phyloP scores from a whole-genome alignment of 257 asterid genomes.

The Haberlea rhodopensis region DNA sequence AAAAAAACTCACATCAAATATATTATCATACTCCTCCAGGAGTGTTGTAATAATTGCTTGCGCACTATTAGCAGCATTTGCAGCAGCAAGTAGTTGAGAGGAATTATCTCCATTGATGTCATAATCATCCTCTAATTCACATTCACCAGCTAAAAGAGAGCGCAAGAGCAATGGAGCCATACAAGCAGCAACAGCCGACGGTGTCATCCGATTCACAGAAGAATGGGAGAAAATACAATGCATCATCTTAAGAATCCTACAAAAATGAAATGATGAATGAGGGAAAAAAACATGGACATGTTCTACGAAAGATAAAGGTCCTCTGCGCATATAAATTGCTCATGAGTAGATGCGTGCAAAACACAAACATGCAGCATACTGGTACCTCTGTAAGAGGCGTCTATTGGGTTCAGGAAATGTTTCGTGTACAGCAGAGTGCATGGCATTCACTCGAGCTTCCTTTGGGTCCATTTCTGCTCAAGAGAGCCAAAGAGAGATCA shows the following conservation, averaged over 20 bases:
- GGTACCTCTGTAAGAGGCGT: conserved; percentile 86
- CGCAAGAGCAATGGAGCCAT: conserved; percentile 98
- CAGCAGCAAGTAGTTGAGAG: conserved; percentile 92
- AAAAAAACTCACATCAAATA: no score
- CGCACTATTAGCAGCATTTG: conserved; percentile 87
- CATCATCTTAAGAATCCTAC: conserved; percentile 87
- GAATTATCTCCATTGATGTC: conserved; percentile 78
- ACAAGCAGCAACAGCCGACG: conserved; percentile 94
- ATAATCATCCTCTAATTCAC: conserved; percentile 79
- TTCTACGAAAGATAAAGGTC: conserved; percentile 22
- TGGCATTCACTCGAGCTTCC: conserved; percentile 75
- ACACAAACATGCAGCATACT: conserved; percentile 20
- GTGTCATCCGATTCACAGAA: conserved; percentile 79
- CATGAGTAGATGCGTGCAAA: neutral
- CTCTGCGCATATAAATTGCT: neutral
- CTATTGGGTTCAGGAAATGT: conserved; percentile 93
- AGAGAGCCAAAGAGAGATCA: conserved; percentile 29
- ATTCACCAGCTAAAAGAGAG: conserved; percentile 91
- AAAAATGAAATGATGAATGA: conserved; percentile 24
- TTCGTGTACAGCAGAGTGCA: conserved; percentile 81
- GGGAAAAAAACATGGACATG: conserved; percentile 19
- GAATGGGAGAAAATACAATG: conserved; percentile 67
- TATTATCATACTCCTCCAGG: conserved; percentile 77
- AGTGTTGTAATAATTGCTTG: conserved; percentile 78
- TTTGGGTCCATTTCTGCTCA: conserved; percentile 66